phyloP scores from a whole-genome alignment of 768 basidiomycete genomes.

The Psilocybe sp. region DNA sequence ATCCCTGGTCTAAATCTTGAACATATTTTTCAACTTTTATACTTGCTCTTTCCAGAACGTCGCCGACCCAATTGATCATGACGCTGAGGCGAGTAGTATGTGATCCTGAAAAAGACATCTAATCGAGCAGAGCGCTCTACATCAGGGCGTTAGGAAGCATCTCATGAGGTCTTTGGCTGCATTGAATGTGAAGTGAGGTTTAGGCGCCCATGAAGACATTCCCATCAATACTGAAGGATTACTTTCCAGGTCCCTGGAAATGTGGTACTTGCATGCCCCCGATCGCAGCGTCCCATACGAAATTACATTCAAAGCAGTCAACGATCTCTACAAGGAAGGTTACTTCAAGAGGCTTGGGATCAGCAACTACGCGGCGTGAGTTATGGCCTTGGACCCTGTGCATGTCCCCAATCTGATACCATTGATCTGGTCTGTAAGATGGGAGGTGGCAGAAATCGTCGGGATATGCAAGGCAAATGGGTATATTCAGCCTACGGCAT shows the following conservation, averaged over 20 bases:
- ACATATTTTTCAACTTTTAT: neutral
- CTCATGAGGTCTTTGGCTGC: slow-evolving; percentile 43
- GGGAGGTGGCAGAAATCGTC: slow-evolving; percentile 63
- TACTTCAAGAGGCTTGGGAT: slow-evolving; percentile 62
- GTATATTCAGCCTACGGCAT: slow-evolving; percentile 53
- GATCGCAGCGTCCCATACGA: slow-evolving; percentile 57
- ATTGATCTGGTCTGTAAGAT: slow-evolving; percentile 25
- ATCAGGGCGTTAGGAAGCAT: slow-evolving; percentile 41
- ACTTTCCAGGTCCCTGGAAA: slow-evolving; percentile 39
- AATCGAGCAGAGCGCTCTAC: slow-evolving; percentile 17
- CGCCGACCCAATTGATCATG: slow-evolving; percentile 22
- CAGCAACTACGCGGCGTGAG: slow-evolving; percentile 56
- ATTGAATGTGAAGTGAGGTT: slow-evolving; percentile 42
- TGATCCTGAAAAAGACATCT: slow-evolving; percentile 17
- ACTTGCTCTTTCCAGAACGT: neutral
- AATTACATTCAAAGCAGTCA: slow-evolving; percentile 49
- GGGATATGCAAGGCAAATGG: slow-evolving; percentile 53
- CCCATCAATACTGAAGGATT: neutral
- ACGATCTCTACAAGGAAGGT: slow-evolving; percentile 56
- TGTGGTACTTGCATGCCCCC: slow-evolving; percentile 60
- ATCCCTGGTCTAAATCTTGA: neutral
- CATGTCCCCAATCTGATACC: neutral
- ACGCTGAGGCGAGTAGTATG: slow-evolving; percentile 23
- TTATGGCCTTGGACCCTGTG: neutral
- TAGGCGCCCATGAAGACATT: neutral